Base-by-base conservation (phyloP, 2,329 filamentous ascomycete genomes). In the Hymenoscyphus albidus region DNA sequence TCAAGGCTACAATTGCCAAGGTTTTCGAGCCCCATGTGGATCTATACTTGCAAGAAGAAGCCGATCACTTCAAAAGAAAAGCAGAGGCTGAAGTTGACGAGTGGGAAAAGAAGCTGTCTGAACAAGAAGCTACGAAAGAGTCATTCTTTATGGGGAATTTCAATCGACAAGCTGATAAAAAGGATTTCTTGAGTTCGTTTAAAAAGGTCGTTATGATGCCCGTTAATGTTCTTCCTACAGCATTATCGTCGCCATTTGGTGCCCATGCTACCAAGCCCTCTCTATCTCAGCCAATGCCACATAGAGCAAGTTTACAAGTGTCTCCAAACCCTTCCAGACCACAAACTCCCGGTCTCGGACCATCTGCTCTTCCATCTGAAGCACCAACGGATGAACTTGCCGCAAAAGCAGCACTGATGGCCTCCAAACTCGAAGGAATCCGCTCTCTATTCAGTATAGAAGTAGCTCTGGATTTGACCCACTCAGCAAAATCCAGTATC, bases 131-230 rank as follows among this genome's bases (percentile, higher is more conserved):
- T 16, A 91, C 89, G 1, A 88, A 91, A 0, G 95, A 99, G 78
- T 95, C 91, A 0, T 96, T 96, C 74, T 95, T 93, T 79, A 97
- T 98, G 94, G 90, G 90, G 31, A 97, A 93, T 75, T 87, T 98
- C 74, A 97, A 94, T 74, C 86, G 95, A 32, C 93, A 96, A 75
- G 95, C 93, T 0, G 95, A 96, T 68, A 99, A 99, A 79, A 92
- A 93, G 70, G 95, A 99, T 75, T 99, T 99, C 72, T 76, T 99
- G 67, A 95, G 89, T 57, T 97, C 93, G 0, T 99, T 99, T 82
- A 97, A 93, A 75, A 98, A 98, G 77, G 95, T 99, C 9, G 91
- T 99, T 69, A 97, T 99, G 93, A 96, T 97, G 88, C 95, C 95
- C 1, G 94, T 99, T 59, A 96, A 92, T 61, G 94, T 93, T 9